Evolutionary conservation across 305 asterid species (phyloP), one percentile per base, ranked within the genome.

Genomic region (Andrographis paniculata): DNA sequence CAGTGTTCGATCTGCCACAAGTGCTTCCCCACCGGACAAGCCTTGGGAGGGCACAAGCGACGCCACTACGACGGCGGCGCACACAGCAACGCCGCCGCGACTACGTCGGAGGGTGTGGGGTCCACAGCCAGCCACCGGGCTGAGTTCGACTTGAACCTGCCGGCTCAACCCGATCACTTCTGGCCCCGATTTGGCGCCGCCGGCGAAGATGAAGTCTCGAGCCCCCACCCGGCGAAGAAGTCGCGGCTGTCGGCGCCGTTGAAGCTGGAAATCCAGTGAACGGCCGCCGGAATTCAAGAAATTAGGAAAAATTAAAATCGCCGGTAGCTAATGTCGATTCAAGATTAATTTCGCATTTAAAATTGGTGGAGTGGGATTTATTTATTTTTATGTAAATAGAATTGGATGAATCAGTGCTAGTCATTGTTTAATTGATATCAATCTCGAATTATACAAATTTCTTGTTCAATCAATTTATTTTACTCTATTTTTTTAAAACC

Each of bases 1-100:
- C 77, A 70, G 73, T 87, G 96, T 69, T 63, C 89, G 17, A 48
- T 83, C 37, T 87, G 96, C 60, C 89, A 83, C 71, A 73, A 49
- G 74, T 54, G 75, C 64, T 87, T 87, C 48, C 85, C 89, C 1
- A 67, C 72, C 0, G 96, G 94, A 0, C 96, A 87, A 61, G 94
- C 94, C 13, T 65, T 87, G 64, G 96, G 96, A 0, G 96, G 96
- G 1, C 96, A 87, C 73, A 87, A 77, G 72, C 75, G 96, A 54
- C 58, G 87, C 52, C 96, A 87, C 80, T 87, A 83, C 48, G 94
- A 87, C 8, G 88, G 84, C 60, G 73, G 72, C 20, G 69, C 39
- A 1, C 37, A 61, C 62, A 24, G 22, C 38, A 46, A 17, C 64
- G 52, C 60, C 60, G 55, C 40, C 44, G 46, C 48, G 37, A 61